phyloP scores from a whole-genome alignment of 208 protist species.

The Novymonas esmeraldas region DNA sequence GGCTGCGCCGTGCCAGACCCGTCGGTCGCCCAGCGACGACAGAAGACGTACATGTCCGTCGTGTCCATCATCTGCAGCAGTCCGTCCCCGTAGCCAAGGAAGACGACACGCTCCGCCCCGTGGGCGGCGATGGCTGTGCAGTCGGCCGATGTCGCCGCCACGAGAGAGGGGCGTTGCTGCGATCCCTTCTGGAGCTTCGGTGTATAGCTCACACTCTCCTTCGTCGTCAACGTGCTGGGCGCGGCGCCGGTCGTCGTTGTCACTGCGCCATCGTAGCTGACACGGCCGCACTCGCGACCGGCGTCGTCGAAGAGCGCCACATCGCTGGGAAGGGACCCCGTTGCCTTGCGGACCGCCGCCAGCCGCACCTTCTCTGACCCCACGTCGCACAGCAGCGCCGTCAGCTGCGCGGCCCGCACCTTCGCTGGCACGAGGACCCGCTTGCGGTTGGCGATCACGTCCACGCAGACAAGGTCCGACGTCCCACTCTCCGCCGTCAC shows the following conservation, averaged over 20 bases:
- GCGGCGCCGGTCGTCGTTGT: not conserved
- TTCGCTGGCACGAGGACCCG: slow-evolving; percentile 18
- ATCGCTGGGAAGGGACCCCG: not conserved
- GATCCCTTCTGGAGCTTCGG: not conserved
- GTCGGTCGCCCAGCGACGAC: slow-evolving; percentile 40
- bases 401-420: slow-evolving; percentile 4
- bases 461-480: slow-evolving; percentile 21
- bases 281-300: slow-evolving; percentile 19
- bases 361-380: slow-evolving; percentile 22
- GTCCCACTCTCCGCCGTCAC: slow-evolving; percentile 2
- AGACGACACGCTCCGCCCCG: slow-evolving; percentile 18
- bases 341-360: slow-evolving; percentile 2
- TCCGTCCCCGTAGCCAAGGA: slow-evolving; percentile 67
- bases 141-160: not conserved
- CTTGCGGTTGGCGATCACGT: slow-evolving; percentile 9
- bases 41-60: slow-evolving; percentile 59
- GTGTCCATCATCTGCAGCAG: slow-evolving; percentile 84
- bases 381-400: slow-evolving; percentile 11
- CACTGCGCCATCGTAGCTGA: slow-evolving; percentile 20
- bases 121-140: slow-evolving; percentile 31
- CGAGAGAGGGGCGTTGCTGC: not conserved
- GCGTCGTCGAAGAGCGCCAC: slow-evolving; percentile 26
- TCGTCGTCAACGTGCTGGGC: not conserved
- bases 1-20: not conserved
- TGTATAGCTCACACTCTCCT: slow-evolving; percentile 4